Evolutionary conservation across 176 grass and related monocot species (phyloP).

Genomic region (Juncus effusus): DNA sequence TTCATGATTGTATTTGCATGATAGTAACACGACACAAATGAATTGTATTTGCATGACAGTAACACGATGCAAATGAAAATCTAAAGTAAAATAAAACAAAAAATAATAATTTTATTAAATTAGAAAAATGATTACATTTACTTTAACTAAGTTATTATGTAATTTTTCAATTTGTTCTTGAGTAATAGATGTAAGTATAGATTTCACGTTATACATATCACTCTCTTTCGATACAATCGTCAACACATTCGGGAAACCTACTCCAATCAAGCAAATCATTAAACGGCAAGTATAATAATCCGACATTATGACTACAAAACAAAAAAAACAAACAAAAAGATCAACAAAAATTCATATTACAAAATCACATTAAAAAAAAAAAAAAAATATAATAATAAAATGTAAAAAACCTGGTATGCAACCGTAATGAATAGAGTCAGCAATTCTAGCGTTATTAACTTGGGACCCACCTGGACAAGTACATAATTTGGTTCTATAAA

Average conservation of each 20-base stretch:
- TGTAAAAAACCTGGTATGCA: conserved; percentile 66
- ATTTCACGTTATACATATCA: conserved; percentile 39
- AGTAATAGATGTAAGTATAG: not conserved
- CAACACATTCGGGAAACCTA: conserved; percentile 23
- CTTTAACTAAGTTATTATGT: conserved; percentile 56
- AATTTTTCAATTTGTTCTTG: conserved; percentile 39
- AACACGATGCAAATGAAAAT: not conserved
- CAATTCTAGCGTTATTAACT: conserved; percentile 93
- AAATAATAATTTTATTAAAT: too few species aligned
- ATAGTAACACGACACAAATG: not conserved
- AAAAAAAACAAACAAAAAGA: not conserved
- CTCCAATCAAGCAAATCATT: conserved; percentile 69
- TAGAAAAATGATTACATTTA: not conserved
- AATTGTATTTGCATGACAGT: not conserved
- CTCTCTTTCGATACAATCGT: conserved; percentile 24
- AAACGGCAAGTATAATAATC: conserved; percentile 52
- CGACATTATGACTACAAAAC: not conserved
- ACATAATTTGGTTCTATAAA: conserved; percentile 95
- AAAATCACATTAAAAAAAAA: too few species aligned
- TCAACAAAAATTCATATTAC: not conserved
- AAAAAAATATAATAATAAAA: too few species aligned
- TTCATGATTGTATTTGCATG: conserved; percentile 3
- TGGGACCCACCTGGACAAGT: conserved; percentile 98
- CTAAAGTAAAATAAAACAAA: too few species aligned
- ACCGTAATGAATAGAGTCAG: conserved; percentile 96